These are phyloP conservation scores for Cystobasidium sp. DNA, from an alignment of 1,284 basidiomycete genomes.

Conservation along the genomic window DNA sequence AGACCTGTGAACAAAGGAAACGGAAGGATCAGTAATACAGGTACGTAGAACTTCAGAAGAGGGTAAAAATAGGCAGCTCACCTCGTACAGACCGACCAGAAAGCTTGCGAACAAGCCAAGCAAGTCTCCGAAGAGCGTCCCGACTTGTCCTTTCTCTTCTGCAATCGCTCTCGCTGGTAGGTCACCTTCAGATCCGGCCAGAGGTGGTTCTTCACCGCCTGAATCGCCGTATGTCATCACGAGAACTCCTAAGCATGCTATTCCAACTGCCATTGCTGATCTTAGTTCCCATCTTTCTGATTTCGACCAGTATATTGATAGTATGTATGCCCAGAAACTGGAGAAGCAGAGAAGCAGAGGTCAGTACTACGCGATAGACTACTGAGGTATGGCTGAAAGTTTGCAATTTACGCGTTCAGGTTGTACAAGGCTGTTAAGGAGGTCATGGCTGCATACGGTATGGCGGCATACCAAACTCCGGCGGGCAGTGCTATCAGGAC, in stretches of 20 bases:
- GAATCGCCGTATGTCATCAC: constrained; percentile 76
- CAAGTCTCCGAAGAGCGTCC: constrained; percentile 69
- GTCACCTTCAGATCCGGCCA: constrained; percentile 51
- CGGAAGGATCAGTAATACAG: not conserved
- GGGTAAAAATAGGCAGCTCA: constrained; percentile 5
- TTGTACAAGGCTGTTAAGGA: constrained; percentile 54
- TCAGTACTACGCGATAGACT: not conserved
- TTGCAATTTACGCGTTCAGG: constrained; percentile 47
- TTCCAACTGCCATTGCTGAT: constrained; percentile 68
- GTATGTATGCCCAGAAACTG: constrained; percentile 52
- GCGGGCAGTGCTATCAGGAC: constrained; percentile 51
- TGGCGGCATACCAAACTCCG: constrained; percentile 50
- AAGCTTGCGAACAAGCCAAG: constrained; percentile 73
- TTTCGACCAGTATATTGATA: constrained; percentile 51
- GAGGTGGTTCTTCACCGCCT: constrained; percentile 7
- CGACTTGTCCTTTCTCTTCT: constrained; percentile 38
- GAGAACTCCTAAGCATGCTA: constrained; percentile 75
- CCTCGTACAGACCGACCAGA: constrained; percentile 67
- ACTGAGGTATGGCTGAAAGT: not conserved
- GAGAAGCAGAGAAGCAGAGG: not conserved
- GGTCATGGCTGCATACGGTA: constrained; percentile 50
- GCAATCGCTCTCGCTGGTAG: constrained; percentile 48
- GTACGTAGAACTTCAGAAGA: constrained; percentile 51
- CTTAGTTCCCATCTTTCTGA: constrained; percentile 61
- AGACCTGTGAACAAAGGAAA: constrained; percentile 59